Evolutionary conservation across 2,329 filamentous ascomycete species (phyloP).

Genomic region (Fusarium proliferatum): DNA sequence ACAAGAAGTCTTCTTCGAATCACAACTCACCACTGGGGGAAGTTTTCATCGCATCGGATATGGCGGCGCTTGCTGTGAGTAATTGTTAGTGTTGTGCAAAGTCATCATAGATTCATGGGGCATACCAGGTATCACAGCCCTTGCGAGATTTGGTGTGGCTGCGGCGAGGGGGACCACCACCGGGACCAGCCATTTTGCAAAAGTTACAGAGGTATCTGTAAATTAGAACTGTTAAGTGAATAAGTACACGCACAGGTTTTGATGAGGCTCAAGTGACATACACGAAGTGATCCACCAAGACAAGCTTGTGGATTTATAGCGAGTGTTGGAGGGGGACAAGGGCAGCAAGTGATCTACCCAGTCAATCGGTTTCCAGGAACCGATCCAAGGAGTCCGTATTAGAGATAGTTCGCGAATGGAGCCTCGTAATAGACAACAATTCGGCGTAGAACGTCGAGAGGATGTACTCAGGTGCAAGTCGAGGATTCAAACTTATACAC

Average conservation of each 20-base stretch:
- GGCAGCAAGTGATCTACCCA: slow-evolving; percentile 27
- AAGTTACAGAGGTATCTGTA: slow-evolving; percentile 49
- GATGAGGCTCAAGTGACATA: slow-evolving; percentile 38
- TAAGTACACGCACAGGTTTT: slow-evolving; percentile 18
- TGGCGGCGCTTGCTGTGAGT: slow-evolving; percentile 81
- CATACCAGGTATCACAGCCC: slow-evolving; percentile 91
- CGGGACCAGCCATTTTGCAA: slow-evolving; percentile 85
- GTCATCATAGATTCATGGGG: slow-evolving; percentile 15
- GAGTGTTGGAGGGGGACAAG: slow-evolving; percentile 49
- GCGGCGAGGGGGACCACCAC: slow-evolving; percentile 88
- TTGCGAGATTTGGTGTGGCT: slow-evolving; percentile 99
- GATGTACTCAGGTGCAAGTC: slow-evolving; percentile 16
- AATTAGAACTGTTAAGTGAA: slow-evolving; percentile 40
- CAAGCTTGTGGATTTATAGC: slow-evolving; percentile 51
- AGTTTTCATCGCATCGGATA: slow-evolving; percentile 97
- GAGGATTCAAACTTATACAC: slow-evolving; percentile 30
- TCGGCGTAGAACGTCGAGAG: slow-evolving; percentile 18
- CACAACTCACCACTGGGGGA: slow-evolving; percentile 87
- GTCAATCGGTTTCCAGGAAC: slow-evolving; percentile 24
- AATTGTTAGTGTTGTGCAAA: slow-evolving; percentile 12
- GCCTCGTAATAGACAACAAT: slow-evolving; percentile 26
- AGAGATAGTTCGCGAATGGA: slow-evolving; percentile 17
- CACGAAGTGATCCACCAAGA: slow-evolving; percentile 47
- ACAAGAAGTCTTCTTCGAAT: neutral
- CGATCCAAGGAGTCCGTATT: slow-evolving; percentile 31